phyloP scores from a whole-genome alignment of 768 basidiomycete species.

The Dictyophora rubrovolvata region DNA sequence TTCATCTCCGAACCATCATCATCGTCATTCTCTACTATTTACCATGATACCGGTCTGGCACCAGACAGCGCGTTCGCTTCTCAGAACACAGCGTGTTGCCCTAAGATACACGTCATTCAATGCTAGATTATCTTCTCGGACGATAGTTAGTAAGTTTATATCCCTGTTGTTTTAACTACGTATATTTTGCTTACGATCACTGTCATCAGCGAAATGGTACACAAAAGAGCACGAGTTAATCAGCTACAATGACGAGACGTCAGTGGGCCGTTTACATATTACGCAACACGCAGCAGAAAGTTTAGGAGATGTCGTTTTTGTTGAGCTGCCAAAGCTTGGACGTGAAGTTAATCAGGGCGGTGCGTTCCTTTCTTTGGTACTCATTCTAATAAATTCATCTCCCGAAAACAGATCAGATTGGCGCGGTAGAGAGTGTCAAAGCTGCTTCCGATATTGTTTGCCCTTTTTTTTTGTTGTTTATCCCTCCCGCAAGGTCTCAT shows the following conservation, averaged over 20 bases:
- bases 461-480: slow-evolving; percentile 9
- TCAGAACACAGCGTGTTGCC: slow-evolving; percentile 13
- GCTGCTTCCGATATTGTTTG: slow-evolving; percentile 89
- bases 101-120: slow-evolving; percentile 17
- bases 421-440: slow-evolving; percentile 93
- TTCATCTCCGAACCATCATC: neutral
- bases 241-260: slow-evolving; percentile 63
- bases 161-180: neutral
- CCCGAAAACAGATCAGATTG: slow-evolving; percentile 57
- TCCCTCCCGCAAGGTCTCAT: slow-evolving; percentile 7
- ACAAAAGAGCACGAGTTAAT: slow-evolving; percentile 86
- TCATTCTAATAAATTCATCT: neutral
- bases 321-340: slow-evolving; percentile 72
- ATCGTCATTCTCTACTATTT: neutral
- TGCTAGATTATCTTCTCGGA: slow-evolving; percentile 28
- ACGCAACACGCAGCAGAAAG: slow-evolving; percentile 88
- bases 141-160: slow-evolving; percentile 47
- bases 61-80: slow-evolving; percentile 18
- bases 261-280: slow-evolving; percentile 72
- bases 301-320: slow-evolving; percentile 95
- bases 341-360: slow-evolving; percentile 60
- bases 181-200: slow-evolving; percentile 4
- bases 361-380: slow-evolving; percentile 28
- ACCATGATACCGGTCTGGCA: slow-evolving; percentile 24
- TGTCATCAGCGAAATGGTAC: slow-evolving; percentile 56